Percentiles rank a stretch among this genome's conserved stretches.
Evolutionary conservation across 2,329 filamentous ascomycete genomes (phyloP).

Genomic region (Epichloe sp.): DNA sequence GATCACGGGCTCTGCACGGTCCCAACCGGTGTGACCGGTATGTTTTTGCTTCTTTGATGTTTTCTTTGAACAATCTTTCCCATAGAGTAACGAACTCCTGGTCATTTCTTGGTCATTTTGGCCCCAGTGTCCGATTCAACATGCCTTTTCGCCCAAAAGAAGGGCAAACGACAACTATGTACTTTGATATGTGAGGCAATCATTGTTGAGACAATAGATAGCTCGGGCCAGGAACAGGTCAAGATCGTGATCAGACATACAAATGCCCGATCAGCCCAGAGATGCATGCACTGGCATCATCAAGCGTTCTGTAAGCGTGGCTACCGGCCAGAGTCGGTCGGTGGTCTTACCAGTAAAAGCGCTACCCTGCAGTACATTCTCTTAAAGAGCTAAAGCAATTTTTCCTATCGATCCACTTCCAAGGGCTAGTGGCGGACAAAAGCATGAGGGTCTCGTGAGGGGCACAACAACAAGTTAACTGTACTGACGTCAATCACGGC

Average conservation of each 20-base stretch:
- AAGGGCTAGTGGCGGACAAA: background rate
- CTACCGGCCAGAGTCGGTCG: background rate
- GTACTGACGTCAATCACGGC: background rate
- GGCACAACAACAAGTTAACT: no score
- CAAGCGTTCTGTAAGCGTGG: background rate
- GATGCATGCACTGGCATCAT: background rate
- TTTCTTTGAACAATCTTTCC: background rate
- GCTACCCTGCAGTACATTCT: no score
- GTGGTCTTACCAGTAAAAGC: background rate
- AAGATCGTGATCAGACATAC: background rate
- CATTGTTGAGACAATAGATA: background rate
- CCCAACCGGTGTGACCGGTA: no score
- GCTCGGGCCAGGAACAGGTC: background rate
- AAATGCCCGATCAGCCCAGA: background rate
- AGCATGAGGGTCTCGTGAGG: no score
- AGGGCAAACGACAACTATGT: background rate
- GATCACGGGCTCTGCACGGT: no score
- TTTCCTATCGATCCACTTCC: background rate
- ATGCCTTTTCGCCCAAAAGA: background rate
- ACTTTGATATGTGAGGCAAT: background rate
- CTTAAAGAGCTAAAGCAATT: no score
- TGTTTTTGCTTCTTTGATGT: no score
- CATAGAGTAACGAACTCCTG: no score
- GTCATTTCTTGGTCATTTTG: no score
- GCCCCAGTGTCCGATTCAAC: no score